Evolutionary conservation across 495 filamentous ascomycete species (phyloP).

Genomic region (Xylaria curta): DNA sequence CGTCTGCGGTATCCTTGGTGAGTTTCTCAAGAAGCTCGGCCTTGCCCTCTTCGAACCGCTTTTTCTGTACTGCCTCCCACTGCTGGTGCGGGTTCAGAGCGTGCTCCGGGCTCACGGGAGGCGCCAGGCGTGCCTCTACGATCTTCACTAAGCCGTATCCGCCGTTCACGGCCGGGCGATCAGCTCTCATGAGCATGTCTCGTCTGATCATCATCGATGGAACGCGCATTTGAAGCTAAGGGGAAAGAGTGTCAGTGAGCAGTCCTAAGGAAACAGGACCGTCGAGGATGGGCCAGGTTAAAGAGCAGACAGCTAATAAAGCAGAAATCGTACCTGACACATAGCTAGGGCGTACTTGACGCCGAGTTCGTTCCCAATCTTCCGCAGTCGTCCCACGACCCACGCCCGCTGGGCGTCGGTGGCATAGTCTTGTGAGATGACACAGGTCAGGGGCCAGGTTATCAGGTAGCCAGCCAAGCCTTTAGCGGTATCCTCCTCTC

Average conservation of each 20-base stretch:
- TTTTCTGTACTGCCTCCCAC: constrained; percentile 47
- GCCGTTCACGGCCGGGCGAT: constrained; percentile 38
- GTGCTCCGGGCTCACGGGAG: constrained; percentile 32
- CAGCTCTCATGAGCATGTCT: constrained; percentile 48
- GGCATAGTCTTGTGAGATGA: constrained; percentile 54
- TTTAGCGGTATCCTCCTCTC: constrained; percentile 46
- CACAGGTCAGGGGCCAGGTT: constrained; percentile 51
- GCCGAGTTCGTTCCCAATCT: constrained; percentile 55
- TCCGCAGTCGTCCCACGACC: constrained; percentile 51
- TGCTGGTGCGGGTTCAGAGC: constrained; percentile 46
- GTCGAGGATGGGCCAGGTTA: background rate
- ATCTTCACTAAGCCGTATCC: constrained; percentile 42
- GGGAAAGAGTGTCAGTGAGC: too few species aligned
- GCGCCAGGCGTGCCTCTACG: constrained; percentile 29
- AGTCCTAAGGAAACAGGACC: background rate
- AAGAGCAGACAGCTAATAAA: background rate
- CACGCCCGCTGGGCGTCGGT: constrained; percentile 57
- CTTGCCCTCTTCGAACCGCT: constrained; percentile 44
- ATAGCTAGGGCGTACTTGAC: constrained; percentile 57
- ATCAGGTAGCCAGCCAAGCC: constrained; percentile 53
- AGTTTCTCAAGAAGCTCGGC: constrained; percentile 47
- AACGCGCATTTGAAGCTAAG: constrained; percentile 53
- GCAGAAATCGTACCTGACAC: constrained; percentile 38
- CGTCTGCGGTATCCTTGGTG: constrained; percentile 42
- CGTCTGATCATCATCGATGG: constrained; percentile 61